Conservation (phyloP, 2,329 filamentous ascomycete genomes). For the Grosmannia penicillata region DNA sequence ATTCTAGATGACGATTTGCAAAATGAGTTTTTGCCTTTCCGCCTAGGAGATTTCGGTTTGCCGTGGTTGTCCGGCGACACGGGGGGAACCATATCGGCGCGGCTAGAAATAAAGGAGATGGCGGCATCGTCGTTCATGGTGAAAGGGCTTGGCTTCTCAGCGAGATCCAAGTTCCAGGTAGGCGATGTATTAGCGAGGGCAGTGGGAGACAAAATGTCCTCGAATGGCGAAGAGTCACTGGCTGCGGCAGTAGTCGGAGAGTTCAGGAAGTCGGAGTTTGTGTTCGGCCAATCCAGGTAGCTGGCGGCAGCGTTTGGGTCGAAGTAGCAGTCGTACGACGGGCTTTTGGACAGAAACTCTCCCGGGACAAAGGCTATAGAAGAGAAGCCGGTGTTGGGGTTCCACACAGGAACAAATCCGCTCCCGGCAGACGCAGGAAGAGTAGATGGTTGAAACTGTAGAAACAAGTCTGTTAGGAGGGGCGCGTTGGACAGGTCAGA, state of each 20-base stretch:
- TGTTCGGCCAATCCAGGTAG: constrained; percentile 4
- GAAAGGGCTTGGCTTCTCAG: background rate
- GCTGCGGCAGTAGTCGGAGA: constrained; percentile 1
- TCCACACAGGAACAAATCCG: constrained; percentile 4
- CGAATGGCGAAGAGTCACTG: background rate
- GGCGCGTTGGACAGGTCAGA: background rate
- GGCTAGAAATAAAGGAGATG: background rate
- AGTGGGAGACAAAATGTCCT: constrained; percentile 1
- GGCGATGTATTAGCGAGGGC: background rate
- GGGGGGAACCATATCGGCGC: background rate
- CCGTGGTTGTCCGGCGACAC: background rate
- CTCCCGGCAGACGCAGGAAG: background rate
- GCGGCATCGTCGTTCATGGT: background rate
- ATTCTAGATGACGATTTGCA: background rate
- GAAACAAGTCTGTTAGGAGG: too few relatives aligned
- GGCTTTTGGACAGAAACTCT: constrained; percentile 7
- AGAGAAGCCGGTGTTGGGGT: background rate
- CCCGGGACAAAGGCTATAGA: constrained; percentile 6
- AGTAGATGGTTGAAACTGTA: constrained; percentile 2
- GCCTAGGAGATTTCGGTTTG: constrained; percentile 1
- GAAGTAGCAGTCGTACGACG: constrained; percentile 3
- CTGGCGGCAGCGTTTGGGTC: background rate
- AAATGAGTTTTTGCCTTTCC: background rate
- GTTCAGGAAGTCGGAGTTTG: background rate
- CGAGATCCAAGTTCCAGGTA: background rate